A percentile compares a stretch with the other conserved stretches of the same genome.
These are phyloP conservation scores for Paramyrothecium sp. DNA, from an alignment of 2,329 filamentous ascomycete species.

Conservation along the genomic window DNA sequence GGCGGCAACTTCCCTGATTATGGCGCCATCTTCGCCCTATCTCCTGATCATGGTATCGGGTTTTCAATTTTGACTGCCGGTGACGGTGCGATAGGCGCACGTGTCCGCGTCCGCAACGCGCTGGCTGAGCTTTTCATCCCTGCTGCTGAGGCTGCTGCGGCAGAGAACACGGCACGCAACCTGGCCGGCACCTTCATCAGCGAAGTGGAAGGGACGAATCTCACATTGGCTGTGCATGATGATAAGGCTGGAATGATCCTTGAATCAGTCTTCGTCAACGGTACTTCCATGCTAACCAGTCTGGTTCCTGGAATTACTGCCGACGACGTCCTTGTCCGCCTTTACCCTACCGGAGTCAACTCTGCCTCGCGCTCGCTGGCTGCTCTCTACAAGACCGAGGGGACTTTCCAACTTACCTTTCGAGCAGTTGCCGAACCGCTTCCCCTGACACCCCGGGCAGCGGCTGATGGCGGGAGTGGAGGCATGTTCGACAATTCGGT, in stretches of 20 bases:
- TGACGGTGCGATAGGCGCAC: constrained; percentile 7
- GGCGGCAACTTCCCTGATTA: constrained; percentile 25
- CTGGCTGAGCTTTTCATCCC: constrained; percentile 6
- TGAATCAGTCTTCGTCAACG: constrained; percentile 1
- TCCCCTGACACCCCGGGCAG: constrained; percentile 3
- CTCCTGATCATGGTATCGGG: constrained; percentile 27
- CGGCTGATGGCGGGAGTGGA: constrained; percentile 10
- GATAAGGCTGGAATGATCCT: constrained; percentile 7
- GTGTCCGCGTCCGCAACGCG: constrained; percentile 1
- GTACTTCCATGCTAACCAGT: not conserved
- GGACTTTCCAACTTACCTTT: constrained; percentile 5
- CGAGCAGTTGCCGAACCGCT: not conserved
- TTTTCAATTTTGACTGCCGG: constrained; percentile 21
- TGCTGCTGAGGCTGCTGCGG: constrained; percentile 7
- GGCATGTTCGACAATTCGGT: constrained; percentile 10
- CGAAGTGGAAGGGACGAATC: constrained; percentile 2
- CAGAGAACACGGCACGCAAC: constrained; percentile 6
- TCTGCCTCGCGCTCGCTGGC: constrained; percentile 8
- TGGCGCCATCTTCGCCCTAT: constrained; percentile 20
- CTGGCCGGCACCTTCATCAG: constrained; percentile 6
- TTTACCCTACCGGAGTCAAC: constrained; percentile 11
- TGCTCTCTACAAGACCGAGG: constrained; percentile 4
- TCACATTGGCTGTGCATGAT: constrained; percentile 9
- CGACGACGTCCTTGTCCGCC: not conserved
- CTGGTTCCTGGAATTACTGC: not conserved